Evolutionary conservation across 345 rosid species (phyloP), one percentile per base, ranked within the genome.

Genomic region (Moricandia arvensis): DNA sequence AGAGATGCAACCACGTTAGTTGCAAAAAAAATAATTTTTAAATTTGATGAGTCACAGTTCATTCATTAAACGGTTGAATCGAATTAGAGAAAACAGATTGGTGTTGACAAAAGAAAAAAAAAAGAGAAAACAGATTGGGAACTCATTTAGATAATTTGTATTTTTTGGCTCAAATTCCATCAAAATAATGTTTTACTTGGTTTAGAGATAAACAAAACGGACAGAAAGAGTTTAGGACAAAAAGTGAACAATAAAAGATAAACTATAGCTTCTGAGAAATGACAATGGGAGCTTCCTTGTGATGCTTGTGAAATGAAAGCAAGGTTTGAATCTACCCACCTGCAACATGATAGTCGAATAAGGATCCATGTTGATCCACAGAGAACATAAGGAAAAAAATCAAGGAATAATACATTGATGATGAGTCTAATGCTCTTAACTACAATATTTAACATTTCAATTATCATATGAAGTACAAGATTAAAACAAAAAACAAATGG

Each of bases 191-290:
- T 43, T 47, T 47, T 27, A 17, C 66, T 58, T 57, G 2, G 67
- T 66, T 72, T 66, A 66, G 47, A 41, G 59, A 58, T 41, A 12
- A 34, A 18, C 54, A 66, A 72, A 72, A 71, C 55, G 3, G 33
- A 58, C 11, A 59, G 2, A 21, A 21, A 61, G 33, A 58, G 72
- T 65, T 35, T 65, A 64, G 30, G 55, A 64, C 54, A 77, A 59
- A 59, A 71, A 65, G 72, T 35, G 76, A n/a, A n/a, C n/a, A 76
- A 63, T 12, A 51, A 63, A 31, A 15, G 69, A 53, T 11, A 60
- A 65, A 33, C 72, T 43, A 65, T 15, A 72, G 59, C 55, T 71
- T 16, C 54, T 35, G 68, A 49, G 57, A 47, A 58, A 49, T 45
- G 68, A 66, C 43, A 37, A 35, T 16, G 17, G 61, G 31, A 0